Conservation (phyloP, 208 protist genomes). For the Leishmania amazonensis region DNA sequence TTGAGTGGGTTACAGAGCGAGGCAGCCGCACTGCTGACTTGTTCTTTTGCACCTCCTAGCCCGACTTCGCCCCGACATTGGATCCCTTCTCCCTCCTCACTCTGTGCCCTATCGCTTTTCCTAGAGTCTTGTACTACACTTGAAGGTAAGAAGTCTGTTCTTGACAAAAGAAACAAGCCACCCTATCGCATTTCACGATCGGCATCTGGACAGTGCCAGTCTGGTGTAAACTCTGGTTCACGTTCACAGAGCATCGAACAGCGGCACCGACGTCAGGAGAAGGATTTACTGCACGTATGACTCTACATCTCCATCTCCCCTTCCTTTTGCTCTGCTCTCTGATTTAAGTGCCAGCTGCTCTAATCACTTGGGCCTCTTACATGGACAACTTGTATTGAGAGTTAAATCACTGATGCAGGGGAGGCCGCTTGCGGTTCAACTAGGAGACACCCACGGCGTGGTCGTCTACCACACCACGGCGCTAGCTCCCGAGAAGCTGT, state of each 20-base stretch:
- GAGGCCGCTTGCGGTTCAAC: conserved; percentile 21
- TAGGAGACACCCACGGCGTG: conserved; percentile 48
- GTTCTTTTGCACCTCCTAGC: conserved; percentile 59
- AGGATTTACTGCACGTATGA: neutral
- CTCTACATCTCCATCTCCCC: neutral
- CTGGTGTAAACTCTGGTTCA: neutral
- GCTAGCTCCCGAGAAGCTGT: conserved; percentile 27
- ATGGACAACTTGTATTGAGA: neutral
- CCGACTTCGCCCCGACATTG: neutral
- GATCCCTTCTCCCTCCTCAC: neutral
- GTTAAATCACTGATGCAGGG: conserved; percentile 8
- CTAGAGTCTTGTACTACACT: conserved; percentile 2
- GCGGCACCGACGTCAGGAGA: neutral
- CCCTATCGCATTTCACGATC: neutral
- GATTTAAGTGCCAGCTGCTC: neutral
- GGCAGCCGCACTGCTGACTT: conserved; percentile 42
- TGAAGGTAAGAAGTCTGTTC: neutral
- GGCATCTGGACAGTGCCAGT: neutral
- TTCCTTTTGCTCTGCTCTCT: neutral
- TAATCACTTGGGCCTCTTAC: conserved; percentile 1
- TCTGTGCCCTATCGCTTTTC: neutral
- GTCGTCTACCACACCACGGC: conserved; percentile 36
- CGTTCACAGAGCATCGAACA: neutral
- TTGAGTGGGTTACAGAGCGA: conserved; percentile 42
- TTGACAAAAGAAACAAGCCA: neutral